Evolutionary conservation across 257 asterid species (phyloP).

Genomic region (Lithospermum erythrorhizon): DNA sequence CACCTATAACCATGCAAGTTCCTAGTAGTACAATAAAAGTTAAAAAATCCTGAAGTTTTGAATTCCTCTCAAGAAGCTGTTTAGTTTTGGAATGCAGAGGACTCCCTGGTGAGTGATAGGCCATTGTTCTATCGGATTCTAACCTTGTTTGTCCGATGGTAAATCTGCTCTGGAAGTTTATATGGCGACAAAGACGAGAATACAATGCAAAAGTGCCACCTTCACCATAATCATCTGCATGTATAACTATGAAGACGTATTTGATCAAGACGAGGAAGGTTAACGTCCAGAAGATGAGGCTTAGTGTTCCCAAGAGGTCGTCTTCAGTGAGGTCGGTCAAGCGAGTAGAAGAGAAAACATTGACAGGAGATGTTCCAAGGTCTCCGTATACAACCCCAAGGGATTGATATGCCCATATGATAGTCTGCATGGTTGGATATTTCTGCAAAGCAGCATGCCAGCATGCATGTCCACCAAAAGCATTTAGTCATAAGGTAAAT

Average conservation of each 20-base stretch:
- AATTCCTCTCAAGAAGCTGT: constrained; percentile 39
- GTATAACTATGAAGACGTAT: constrained; percentile 53
- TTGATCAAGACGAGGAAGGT: constrained; percentile 44
- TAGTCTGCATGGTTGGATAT: constrained; percentile 34
- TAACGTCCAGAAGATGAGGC: constrained; percentile 70
- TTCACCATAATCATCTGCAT: constrained; percentile 72
- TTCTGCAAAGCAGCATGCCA: constrained; percentile 26
- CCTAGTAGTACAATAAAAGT: constrained; percentile 49
- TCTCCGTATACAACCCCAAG: constrained; percentile 70
- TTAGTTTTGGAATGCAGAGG: constrained; percentile 29
- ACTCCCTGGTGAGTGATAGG: constrained; percentile 18
- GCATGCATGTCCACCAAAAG: not conserved
- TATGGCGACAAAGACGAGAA: constrained; percentile 40
- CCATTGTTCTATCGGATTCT: constrained; percentile 24
- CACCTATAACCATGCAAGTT: constrained; percentile 78
- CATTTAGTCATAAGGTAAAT: not conserved
- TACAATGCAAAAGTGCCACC: constrained; percentile 82
- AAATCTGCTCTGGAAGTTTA: constrained; percentile 37
- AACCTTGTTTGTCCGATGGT: constrained; percentile 26
- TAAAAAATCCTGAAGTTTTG: constrained; percentile 32
- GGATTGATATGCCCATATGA: constrained; percentile 55
- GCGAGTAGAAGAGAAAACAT: constrained; percentile 51
- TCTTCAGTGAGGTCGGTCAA: constrained; percentile 39
- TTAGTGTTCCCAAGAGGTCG: constrained; percentile 52
- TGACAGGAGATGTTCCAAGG: constrained; percentile 68